Evolutionary conservation across 805 yeast genomes (phyloP), one percentile per base, ranked within the genome.

Genomic region (Zygosaccharomyces gambellarensis): DNA sequence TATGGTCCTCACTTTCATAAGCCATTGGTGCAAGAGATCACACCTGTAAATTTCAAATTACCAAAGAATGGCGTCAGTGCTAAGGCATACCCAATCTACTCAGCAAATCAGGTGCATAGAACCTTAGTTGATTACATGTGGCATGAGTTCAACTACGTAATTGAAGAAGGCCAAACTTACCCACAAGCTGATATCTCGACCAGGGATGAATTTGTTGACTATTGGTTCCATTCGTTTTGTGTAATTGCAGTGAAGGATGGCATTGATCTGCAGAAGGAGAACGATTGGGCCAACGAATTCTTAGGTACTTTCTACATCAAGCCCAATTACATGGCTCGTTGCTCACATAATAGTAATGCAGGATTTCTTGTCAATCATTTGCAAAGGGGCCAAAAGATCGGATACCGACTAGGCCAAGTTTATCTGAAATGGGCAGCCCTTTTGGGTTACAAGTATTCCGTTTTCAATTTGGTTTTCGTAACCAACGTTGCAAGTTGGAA

Each of bases 301-400:
- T 63, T 88, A 40, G 97, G 97, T 1, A 79, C 86, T 2, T 86
- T 83, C 63, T 87, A 84, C 65, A 73, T 90, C 59, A 89, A 87
- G 61, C 96, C 98, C 14, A 90, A 90, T 67, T 90, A 90, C 63
- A 68, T 74, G 2, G 96, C 95, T 7, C 77, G 96, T 50, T 83
- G 92, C 54, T 81, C 94, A 0, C 97, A 90, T 60, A 83, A 80
- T 27, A 88, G 96, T 60, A 90, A 90, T 64, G 97, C 83, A 0
- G 96, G 95, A 0, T 90, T 90, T 61, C 63, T 89, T 9, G 96
- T 90, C 5, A 78, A 78, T 50, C 72, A 74, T 7, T 54, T 54
- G 0, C 70, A 71, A 23, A 75, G 97, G 53, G 94, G 95, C 0
- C 65, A 74, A 42, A 83, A 85, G 8, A 67, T 87, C 12, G 97